These are phyloP conservation scores for Drechslerella stenobrocha DNA, from an alignment of 2,329 filamentous ascomycete genomes.

Conservation along the genomic window DNA sequence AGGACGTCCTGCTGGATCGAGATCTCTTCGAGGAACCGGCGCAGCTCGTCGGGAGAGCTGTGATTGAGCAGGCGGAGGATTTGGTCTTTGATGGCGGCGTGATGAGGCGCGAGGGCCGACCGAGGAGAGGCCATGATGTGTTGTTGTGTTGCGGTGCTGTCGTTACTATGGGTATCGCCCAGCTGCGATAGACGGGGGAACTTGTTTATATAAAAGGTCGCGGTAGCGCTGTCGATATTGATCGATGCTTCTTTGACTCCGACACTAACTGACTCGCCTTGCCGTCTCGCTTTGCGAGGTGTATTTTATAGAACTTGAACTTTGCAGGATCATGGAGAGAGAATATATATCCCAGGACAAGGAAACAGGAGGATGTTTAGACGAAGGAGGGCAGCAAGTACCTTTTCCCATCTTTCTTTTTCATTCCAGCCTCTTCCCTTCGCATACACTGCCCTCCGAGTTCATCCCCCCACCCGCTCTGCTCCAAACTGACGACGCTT, in stretches of 20 bases:
- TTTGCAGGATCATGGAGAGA: conserved; percentile 31
- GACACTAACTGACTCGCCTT: conserved; percentile 10
- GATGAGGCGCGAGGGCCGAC: conserved; percentile 46
- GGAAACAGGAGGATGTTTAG: conserved; percentile 18
- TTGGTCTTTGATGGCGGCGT: conserved; percentile 47
- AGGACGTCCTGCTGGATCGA: conserved; percentile 47
- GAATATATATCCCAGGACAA: conserved; percentile 2
- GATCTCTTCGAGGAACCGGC: conserved; percentile 43
- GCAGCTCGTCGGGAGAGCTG: conserved; percentile 37
- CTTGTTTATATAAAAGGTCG: conserved; percentile 4
- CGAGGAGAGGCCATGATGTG: conserved; percentile 30
- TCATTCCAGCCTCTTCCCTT: conserved; percentile 10
- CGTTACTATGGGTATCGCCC: neutral
- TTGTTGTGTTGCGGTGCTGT: conserved; percentile 21
- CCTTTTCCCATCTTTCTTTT: conserved; percentile 7
- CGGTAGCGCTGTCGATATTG: no score
- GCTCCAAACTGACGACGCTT: conserved; percentile 5
- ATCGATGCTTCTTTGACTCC: no score
- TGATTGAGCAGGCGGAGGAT: conserved; percentile 44
- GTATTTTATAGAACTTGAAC: conserved; percentile 13
- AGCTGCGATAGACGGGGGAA: neutral
- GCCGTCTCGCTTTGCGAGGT: conserved; percentile 17
- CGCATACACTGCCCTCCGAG: conserved; percentile 5
- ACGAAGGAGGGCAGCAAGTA: conserved; percentile 31
- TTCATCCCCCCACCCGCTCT: neutral